Evolutionary conservation across 306 rosid genomes (phyloP).

Genomic region (Leucaena leucocephala): DNA sequence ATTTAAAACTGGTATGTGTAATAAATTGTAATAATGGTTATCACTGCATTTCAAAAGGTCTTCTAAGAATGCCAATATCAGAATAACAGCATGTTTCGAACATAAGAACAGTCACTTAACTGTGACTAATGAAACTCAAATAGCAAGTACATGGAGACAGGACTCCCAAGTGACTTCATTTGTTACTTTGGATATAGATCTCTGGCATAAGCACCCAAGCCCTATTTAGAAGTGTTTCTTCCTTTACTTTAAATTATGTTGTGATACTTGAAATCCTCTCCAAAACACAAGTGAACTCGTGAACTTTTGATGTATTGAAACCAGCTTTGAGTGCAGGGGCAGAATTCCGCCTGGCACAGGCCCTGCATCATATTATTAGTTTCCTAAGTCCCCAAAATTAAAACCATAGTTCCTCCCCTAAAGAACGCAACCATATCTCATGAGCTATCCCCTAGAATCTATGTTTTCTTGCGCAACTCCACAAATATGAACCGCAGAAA

Average conservation of each 20-base stretch:
- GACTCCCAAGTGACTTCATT: background rate
- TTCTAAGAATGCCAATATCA: conserved; percentile 10
- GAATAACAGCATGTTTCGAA: conserved; percentile 2
- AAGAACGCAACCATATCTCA: background rate
- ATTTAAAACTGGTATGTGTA: no score
- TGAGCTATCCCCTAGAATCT: background rate
- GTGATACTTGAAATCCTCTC: conserved; percentile 23
- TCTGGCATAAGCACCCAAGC: background rate
- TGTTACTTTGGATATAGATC: conserved; percentile 3
- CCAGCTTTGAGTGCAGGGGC: background rate
- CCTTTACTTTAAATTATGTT: background rate
- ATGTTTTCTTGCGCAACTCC: background rate
- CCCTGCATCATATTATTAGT: conserved; percentile 20
- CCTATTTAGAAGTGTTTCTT: conserved; percentile 10
- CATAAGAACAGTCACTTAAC: background rate
- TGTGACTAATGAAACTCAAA: conserved; percentile 26
- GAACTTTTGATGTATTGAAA: background rate
- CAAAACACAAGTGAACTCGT: conserved; percentile 3
- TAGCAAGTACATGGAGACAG: conserved; percentile 2
- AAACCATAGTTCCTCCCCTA: background rate
- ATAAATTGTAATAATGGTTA: no score
- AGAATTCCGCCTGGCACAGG: conserved; percentile 18
- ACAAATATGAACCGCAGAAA: background rate
- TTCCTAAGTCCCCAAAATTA: background rate
- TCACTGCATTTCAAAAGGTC: background rate